These are phyloP conservation scores for Nannochloris sp. DNA, from an alignment of 139 green algal genomes.

Conservation along the genomic window DNA sequence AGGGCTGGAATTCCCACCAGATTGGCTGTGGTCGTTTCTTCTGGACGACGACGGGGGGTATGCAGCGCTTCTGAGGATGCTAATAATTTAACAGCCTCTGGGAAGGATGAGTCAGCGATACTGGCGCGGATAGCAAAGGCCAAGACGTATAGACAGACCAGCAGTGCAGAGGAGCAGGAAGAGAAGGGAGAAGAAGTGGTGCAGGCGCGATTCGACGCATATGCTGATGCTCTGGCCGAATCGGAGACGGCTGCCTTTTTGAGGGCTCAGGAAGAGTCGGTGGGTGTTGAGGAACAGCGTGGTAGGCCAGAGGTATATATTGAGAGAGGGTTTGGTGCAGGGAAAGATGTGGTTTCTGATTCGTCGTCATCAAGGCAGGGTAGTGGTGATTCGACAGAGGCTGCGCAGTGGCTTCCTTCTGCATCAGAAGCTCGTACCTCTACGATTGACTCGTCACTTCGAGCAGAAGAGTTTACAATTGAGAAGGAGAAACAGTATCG, in stretches of 20 bases:
- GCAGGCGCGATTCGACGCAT: background rate
- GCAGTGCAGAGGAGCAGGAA: background rate
- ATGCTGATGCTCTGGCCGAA: background rate
- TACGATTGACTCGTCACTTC: slow-evolving; percentile 20
- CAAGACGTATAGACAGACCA: slow-evolving; percentile 13
- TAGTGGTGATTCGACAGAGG: slow-evolving; percentile 25
- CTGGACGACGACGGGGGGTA: no score
- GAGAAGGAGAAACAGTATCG: slow-evolving; percentile 37
- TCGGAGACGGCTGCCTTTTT: background rate
- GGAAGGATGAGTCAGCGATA: slow-evolving; percentile 4
- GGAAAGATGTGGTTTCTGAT: background rate
- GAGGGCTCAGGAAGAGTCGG: background rate
- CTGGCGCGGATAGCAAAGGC: slow-evolving; percentile 13
- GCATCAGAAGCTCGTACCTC: slow-evolving; percentile 7
- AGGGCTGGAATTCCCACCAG: no score
- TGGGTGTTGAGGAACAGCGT: background rate
- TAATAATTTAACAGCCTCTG: no score
- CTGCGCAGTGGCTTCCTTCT: slow-evolving; percentile 27
- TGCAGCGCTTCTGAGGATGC: no score
- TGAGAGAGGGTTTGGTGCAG: background rate
- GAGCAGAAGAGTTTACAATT: slow-evolving; percentile 52
- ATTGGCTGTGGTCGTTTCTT: no score
- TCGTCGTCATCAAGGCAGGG: background rate
- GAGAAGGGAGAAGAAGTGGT: background rate
- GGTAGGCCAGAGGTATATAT: background rate